A percentile compares a stretch with the other conserved stretches of the same genome.
Evolutionary conservation across 176 grass and related monocot genomes (phyloP).

Genomic region (Aegilops umbellulata): DNA sequence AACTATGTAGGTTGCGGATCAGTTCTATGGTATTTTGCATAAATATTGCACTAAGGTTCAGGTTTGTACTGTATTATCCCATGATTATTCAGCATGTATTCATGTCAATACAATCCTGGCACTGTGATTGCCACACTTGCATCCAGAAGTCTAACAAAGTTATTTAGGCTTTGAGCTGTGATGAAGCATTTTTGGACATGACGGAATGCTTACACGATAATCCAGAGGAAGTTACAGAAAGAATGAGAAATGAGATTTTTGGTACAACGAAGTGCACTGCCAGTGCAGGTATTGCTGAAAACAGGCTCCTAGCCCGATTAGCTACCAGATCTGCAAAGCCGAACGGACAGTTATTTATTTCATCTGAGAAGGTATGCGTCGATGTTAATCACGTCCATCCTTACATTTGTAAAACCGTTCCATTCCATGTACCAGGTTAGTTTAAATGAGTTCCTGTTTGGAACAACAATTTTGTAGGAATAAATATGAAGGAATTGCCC

Average conservation of each 20-base stretch:
- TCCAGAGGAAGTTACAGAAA: slow-evolving; percentile 52
- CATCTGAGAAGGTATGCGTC: slow-evolving; percentile 66
- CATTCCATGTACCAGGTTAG: background rate
- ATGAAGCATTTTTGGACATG: slow-evolving; percentile 96
- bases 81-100: slow-evolving; percentile 8
- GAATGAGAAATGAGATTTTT: slow-evolving; percentile 75
- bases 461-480: background rate
- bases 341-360: slow-evolving; percentile 83
- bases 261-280: slow-evolving; percentile 76
- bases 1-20: slow-evolving; percentile 76
- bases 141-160: slow-evolving; percentile 28
- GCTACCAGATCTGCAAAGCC: slow-evolving; percentile 94
- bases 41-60: slow-evolving; percentile 87
- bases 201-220: slow-evolving; percentile 54
- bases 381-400: background rate
- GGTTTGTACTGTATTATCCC: slow-evolving; percentile 38
- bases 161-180: slow-evolving; percentile 89
- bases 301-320: slow-evolving; percentile 84
- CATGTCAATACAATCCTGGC: background rate
- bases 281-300: slow-evolving; percentile 86
- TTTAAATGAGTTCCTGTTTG: slow-evolving; percentile 20
- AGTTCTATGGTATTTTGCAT: slow-evolving; percentile 93
- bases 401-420: background rate
- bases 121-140: background rate
- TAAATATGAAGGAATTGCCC: background rate